Percentiles rank a stretch among this genome's conserved stretches.
Conservation (phyloP, 495 filamentous ascomycete species). For the Friedmanniomyces endolithicus region DNA sequence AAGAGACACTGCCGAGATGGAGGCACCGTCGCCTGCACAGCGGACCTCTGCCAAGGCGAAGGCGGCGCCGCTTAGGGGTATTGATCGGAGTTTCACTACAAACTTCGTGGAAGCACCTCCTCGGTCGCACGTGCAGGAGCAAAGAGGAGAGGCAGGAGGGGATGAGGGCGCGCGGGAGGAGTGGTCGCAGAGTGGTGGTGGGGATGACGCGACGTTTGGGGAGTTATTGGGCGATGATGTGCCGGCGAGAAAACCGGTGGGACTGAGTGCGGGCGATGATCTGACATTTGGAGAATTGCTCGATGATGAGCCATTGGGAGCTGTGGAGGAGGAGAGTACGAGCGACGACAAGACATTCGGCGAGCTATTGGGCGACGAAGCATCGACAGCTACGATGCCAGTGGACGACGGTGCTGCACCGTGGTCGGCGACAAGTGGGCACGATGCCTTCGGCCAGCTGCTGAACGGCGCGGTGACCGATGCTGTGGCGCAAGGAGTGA, state of each 20-base stretch:
- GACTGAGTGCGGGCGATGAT: constrained; percentile 13
- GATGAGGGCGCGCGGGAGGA: neutral
- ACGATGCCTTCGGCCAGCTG: neutral
- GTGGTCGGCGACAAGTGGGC: neutral
- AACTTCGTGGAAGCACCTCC: constrained; percentile 13
- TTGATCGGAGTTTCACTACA: constrained; percentile 19
- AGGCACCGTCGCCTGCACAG: neutral
- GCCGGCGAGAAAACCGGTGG: no score
- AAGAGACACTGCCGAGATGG: neutral
- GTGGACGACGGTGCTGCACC: neutral
- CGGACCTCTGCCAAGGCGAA: neutral
- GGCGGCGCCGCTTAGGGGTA: neutral
- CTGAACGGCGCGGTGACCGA: neutral
- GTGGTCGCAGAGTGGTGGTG: neutral
- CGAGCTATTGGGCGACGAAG: neutral
- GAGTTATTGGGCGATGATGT: constrained; percentile 12
- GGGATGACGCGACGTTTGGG: constrained; percentile 20
- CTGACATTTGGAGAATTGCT: constrained; percentile 19
- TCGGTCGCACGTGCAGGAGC: neutral
- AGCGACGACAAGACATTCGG: constrained; percentile 13
- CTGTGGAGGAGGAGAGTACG: neutral
- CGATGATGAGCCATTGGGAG: neutral
- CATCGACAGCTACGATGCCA: neutral
- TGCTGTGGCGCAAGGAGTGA: neutral
- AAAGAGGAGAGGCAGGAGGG: neutral